Evolutionary conservation across 2,329 filamentous ascomycete genomes (phyloP).

Genomic region (Davidsoniella eucalypti): DNA sequence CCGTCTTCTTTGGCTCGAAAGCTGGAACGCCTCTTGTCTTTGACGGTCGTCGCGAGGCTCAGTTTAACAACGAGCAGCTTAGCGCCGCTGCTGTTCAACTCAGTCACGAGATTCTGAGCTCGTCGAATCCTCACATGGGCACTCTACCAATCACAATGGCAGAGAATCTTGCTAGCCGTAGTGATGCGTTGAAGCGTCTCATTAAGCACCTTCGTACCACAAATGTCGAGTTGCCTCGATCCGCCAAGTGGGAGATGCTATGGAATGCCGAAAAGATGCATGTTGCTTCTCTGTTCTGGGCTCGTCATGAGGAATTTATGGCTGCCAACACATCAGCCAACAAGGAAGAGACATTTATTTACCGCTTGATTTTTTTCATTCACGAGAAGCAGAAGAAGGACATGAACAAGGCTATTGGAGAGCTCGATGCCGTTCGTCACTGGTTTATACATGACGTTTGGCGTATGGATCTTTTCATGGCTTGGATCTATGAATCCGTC

Average conservation of each 20-base stretch:
- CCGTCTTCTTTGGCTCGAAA: constrained; percentile 77
- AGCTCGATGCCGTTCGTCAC: constrained; percentile 64
- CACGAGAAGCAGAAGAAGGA: constrained; percentile 60
- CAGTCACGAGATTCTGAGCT: constrained; percentile 67
- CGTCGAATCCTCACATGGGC: constrained; percentile 57
- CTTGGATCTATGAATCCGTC: constrained; percentile 63
- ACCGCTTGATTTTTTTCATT: constrained; percentile 57
- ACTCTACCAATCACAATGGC: constrained; percentile 61
- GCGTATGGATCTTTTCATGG: constrained; percentile 56
- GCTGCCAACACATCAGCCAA: constrained; percentile 40
- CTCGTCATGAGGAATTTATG: constrained; percentile 55
- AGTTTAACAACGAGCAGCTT: constrained; percentile 54
- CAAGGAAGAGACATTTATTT: constrained; percentile 25
- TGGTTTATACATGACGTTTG: constrained; percentile 71
- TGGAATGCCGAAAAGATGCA: constrained; percentile 82
- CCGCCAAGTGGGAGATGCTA: constrained; percentile 64
- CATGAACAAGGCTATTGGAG: constrained; percentile 44
- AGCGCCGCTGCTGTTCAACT: constrained; percentile 61
- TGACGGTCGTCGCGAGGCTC: constrained; percentile 45
- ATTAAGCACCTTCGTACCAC: constrained; percentile 53
- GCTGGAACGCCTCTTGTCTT: constrained; percentile 81
- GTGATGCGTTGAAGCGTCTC: constrained; percentile 58
- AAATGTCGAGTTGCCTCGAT: constrained; percentile 47
- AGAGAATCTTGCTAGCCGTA: constrained; percentile 58
- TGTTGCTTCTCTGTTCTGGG: constrained; percentile 66